Evolutionary conservation across 495 filamentous ascomycete species (phyloP).

Genomic region (Immersiella caudata): DNA sequence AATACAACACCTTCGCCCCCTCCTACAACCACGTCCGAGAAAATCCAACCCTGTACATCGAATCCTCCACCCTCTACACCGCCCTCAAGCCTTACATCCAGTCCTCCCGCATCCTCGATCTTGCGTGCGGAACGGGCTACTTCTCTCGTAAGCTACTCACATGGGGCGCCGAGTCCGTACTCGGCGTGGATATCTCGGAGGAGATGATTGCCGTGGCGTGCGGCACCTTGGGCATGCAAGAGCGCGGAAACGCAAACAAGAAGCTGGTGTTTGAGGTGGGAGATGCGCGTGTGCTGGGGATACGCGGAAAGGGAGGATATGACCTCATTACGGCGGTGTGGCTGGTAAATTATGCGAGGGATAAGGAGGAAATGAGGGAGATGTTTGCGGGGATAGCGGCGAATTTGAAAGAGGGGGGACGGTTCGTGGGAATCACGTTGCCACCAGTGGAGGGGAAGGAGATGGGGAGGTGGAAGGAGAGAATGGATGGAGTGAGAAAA

Average conservation of each 20-base stretch:
- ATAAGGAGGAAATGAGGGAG: not conserved
- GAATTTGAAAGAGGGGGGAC: not conserved
- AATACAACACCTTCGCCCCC: not conserved
- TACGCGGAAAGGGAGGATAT: not conserved
- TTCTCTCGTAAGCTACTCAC: not conserved
- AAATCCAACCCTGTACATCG: not conserved
- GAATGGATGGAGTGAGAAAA: not conserved
- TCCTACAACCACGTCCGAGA: not conserved
- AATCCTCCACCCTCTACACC: not conserved
- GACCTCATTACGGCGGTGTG: not conserved
- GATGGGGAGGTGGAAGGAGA: not conserved
- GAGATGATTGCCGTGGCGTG: not conserved
- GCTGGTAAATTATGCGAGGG: not conserved
- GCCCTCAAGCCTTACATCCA: not conserved
- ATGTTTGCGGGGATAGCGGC: not conserved
- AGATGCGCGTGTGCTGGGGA: not conserved
- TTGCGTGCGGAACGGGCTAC: not conserved
- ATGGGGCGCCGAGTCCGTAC: not conserved
- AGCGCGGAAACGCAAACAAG: not conserved
- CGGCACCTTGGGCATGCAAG: no score
- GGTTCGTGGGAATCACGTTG: not conserved
- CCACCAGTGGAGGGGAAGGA: not conserved
- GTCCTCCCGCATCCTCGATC: not conserved
- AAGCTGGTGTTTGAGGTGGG: not conserved
- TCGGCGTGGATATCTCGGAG: not conserved